A percentile compares a stretch with the other conserved stretches of the same genome.
Evolutionary conservation across 2,329 filamentous ascomycete genomes (phyloP).

Genomic region (Colletotrichum tabaci): DNA sequence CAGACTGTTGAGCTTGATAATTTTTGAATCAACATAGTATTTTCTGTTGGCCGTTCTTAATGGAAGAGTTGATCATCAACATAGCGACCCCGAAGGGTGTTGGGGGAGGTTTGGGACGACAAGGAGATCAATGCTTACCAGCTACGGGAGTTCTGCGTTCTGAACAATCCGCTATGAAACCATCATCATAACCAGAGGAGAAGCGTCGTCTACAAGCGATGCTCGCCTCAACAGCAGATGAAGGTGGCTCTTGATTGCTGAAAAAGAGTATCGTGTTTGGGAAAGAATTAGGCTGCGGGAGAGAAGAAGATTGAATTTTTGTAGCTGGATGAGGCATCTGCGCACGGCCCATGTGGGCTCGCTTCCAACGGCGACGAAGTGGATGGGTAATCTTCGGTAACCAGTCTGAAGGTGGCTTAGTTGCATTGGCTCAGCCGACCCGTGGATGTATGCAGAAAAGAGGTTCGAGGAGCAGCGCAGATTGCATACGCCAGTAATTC

Average conservation of each 20-base stretch:
- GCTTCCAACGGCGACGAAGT: neutral
- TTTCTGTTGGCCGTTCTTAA: constrained; percentile 45
- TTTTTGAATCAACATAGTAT: constrained; percentile 41
- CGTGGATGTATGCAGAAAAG: neutral
- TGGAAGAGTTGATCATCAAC: constrained; percentile 41
- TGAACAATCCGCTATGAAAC: neutral
- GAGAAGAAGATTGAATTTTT: constrained; percentile 3
- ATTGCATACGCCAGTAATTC: constrained; percentile 7
- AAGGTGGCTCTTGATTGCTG: too few relatives aligned
- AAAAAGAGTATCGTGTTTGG: neutral
- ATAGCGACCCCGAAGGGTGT: constrained; percentile 13
- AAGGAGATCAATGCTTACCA: constrained; percentile 7
- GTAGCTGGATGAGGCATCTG: constrained; percentile 3
- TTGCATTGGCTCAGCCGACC: neutral
- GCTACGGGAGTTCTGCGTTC: neutral
- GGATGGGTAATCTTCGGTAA: neutral
- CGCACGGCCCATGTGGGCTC: constrained; percentile 15
- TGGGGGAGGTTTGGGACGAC: neutral
- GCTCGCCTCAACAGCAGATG: neutral
- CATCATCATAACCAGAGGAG: neutral
- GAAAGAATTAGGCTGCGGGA: neutral
- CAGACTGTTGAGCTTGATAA: constrained; percentile 45
- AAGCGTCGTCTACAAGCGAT: neutral
- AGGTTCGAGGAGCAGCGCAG: neutral
- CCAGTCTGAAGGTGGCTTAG: neutral